A percentile compares a stretch with the other conserved stretches of the same genome.
These are phyloP conservation scores for Drechslerella coelobrocha DNA, from an alignment of 2,329 filamentous ascomycete species.

Conservation along the genomic window DNA sequence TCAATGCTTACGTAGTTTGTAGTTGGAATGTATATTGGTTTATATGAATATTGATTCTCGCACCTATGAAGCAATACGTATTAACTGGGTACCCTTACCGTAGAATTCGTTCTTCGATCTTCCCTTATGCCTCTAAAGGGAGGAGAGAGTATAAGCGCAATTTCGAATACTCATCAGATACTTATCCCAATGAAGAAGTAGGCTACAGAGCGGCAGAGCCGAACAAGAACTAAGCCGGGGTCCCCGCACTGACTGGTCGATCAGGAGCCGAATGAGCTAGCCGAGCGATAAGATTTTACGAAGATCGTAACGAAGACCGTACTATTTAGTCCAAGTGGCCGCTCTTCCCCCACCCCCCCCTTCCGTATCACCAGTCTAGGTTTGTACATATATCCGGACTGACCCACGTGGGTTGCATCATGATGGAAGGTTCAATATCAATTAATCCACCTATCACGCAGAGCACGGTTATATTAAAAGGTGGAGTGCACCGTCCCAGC, in stretches of 20 bases:
- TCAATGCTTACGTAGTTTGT: too few relatives aligned
- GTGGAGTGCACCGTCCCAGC: constrained; percentile 1
- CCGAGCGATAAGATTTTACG: constrained; percentile 11
- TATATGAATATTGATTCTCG: too few relatives aligned
- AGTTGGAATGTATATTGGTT: too few relatives aligned
- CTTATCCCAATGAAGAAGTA: constrained; percentile 8
- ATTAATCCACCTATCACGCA: constrained; percentile 29
- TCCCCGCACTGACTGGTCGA: constrained; percentile 14
- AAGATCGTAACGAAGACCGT: constrained; percentile 1
- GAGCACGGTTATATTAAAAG: constrained; percentile 26
- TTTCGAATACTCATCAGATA: constrained; percentile 16
- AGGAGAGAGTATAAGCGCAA: constrained; percentile 11
- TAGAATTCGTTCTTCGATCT: too few relatives aligned
- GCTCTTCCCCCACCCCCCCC: too few relatives aligned
- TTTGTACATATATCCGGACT: constrained; percentile 34
- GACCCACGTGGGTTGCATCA: constrained; percentile 30
- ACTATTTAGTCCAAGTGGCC: constrained; percentile 10
- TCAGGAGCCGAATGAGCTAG: constrained; percentile 9
- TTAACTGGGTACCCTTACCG: too few relatives aligned
- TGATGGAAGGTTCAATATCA: constrained; percentile 24
- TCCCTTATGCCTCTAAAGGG: too few relatives aligned
- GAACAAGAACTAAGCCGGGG: constrained; percentile 22
- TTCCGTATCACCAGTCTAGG: constrained; percentile 21
- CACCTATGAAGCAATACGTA: too few relatives aligned
- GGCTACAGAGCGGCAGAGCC: constrained; percentile 8